Base-by-base conservation (phyloP, 1,139 yeast genomes). In the Geotrichum phurueaensis region DNA sequence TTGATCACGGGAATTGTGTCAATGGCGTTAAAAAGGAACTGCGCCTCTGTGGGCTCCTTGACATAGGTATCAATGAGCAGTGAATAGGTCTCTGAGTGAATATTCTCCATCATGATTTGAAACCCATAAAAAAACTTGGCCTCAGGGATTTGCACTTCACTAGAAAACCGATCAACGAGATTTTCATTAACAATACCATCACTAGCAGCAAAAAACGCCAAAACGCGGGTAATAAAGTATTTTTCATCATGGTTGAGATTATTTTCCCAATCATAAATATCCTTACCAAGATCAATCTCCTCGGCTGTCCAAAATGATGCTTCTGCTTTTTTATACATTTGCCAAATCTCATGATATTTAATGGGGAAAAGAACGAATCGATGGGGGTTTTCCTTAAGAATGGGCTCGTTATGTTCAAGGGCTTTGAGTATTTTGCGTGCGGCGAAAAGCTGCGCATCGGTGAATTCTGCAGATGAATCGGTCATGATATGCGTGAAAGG, bases 281-380 rank as follows among this genome's bases (percentile, higher is more conserved):
- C 99, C 80, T 94, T 94, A 65, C 96, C 86, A 68, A 94, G 82
- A 76, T 94, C 99, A 68, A 95, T 91, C 79, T 94, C 99, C 79
- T 94, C 99, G 60, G 99, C 97, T 57, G 99, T 94, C 99, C 99
- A 94, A 82, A 94, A 94, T 12, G 97, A 90, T 27, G 99, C 98
- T 80, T 94, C 99, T 51, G 98, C 97, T 79, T 92, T 91, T 81
- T 94, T 94, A 79, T 94, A 94, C 83, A 96, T 94, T 76, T 92
- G 96, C 98, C 99, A 94, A 72, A 95, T 89, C 79, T 94, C 98
- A 74, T 92, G 95, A 79, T 91, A 95, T 78, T 89, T 89, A 78
- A 94, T 91, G 66, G 99, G 99, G 85, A 94, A 95, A 69, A 94
- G 80, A 60, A 94, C 99, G 73, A 91, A 94, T 73, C 99, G 86